Evolutionary conservation across 148 eudicot genomes (phyloP).

Genomic region (Vaccinium corymbosum): DNA sequence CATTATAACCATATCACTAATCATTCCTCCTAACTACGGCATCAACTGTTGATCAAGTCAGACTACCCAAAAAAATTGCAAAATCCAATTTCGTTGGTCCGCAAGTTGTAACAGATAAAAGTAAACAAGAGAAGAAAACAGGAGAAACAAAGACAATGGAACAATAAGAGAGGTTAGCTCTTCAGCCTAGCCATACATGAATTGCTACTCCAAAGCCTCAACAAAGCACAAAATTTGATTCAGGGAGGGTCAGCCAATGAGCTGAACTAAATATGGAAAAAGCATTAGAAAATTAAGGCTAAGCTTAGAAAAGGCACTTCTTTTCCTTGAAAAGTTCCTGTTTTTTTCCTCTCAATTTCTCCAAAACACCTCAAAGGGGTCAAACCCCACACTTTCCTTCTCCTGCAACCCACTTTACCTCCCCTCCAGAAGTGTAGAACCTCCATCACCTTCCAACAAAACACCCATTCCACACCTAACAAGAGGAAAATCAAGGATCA

Average conservation of each 20-base stretch:
- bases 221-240: neutral
- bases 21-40: neutral
- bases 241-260: neutral
- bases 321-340: neutral
- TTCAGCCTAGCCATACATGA: neutral
- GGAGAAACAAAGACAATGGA: neutral
- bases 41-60: neutral
- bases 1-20: neutral
- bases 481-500: neutral
- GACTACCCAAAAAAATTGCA: neutral
- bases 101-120: neutral
- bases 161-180: neutral
- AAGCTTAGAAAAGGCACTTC: neutral
- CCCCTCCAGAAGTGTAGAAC: neutral
- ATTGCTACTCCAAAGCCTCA: neutral
- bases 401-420: neutral
- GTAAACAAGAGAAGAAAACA: neutral
- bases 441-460: neutral
- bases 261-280: neutral
- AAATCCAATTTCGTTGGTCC: neutral
- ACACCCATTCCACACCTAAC: neutral
- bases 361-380: neutral
- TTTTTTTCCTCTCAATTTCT: neutral
- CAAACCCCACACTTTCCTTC: neutral
- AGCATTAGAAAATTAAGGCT: neutral